Percentiles rank a stretch among this genome's conserved stretches.
phyloP scores from a whole-genome alignment of 2,329 filamentous ascomycete genomes.

The Paraphaeosphaeria sporulosa region DNA sequence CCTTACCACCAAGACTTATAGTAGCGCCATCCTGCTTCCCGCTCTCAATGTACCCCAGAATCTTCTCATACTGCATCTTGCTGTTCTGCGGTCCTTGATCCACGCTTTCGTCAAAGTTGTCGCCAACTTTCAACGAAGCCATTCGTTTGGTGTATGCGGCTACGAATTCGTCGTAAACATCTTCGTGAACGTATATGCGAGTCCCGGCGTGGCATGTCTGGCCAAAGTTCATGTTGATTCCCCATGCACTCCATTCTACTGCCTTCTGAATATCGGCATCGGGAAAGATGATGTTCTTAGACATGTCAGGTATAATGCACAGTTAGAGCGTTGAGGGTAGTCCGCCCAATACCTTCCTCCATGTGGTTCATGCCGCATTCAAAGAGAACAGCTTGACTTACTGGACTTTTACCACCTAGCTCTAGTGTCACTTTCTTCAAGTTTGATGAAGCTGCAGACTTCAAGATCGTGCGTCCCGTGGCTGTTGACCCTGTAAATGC shows the following conservation, averaged over 20 bases:
- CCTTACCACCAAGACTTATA: constrained; percentile 71
- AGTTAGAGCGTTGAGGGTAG: too few species aligned
- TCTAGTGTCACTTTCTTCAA: constrained; percentile 70
- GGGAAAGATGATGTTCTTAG: constrained; percentile 67
- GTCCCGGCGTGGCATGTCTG: constrained; percentile 77
- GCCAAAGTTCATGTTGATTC: constrained; percentile 66
- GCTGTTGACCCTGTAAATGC: constrained; percentile 80
- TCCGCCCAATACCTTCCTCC: too few species aligned
- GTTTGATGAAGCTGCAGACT: constrained; percentile 68
- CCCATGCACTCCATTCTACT: constrained; percentile 76
- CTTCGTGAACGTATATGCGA: constrained; percentile 84
- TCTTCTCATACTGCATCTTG: constrained; percentile 78
- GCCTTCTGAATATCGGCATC: constrained; percentile 80
- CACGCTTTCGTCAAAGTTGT: constrained; percentile 79
- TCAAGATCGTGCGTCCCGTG: constrained; percentile 79
- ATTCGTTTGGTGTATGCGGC: constrained; percentile 80
- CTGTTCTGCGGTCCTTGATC: constrained; percentile 91
- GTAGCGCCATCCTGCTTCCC: constrained; percentile 50
- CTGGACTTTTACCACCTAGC: constrained; percentile 65
- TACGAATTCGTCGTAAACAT: constrained; percentile 87
- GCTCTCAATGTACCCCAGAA: constrained; percentile 63
- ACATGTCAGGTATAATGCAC: neutral
- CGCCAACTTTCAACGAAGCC: constrained; percentile 76
- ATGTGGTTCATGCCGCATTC: too few species aligned
- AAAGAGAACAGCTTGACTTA: constrained; percentile 50